A percentile compares a stretch with the other conserved stretches of the same genome.
These are phyloP conservation scores for Phoma sp. DNA, from an alignment of 2,329 filamentous ascomycete genomes.

Conservation along the genomic window DNA sequence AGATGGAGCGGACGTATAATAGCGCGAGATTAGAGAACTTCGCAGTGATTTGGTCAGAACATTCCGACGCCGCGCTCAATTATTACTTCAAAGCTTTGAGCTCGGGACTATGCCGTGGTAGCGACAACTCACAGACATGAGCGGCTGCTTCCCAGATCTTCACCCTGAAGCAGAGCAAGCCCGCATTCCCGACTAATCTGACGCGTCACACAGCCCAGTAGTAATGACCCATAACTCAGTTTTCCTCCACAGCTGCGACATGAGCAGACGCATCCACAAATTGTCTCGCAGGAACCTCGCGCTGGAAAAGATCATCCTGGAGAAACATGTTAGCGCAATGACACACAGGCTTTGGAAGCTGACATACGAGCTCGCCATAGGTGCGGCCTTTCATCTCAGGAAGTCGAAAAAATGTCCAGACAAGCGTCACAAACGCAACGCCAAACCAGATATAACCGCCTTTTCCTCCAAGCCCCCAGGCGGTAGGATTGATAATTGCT, in stretches of 20 bases:
- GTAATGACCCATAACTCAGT: not conserved
- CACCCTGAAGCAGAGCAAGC: not conserved
- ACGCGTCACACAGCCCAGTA: not conserved
- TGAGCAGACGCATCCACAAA: slow-evolving; percentile 6
- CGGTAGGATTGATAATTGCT: slow-evolving; percentile 49
- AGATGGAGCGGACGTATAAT: not conserved
- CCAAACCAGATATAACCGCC: slow-evolving; percentile 82
- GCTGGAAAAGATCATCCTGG: slow-evolving; percentile 10
- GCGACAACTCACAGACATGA: not conserved
- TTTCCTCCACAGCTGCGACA: slow-evolving; percentile 4
- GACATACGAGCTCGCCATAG: slow-evolving; percentile 68
- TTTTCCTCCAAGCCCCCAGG: slow-evolving; percentile 80
- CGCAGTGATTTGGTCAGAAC: not conserved
- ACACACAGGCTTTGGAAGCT: not conserved
- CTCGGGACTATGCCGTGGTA: not conserved
- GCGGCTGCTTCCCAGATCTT: not conserved
- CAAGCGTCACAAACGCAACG: slow-evolving; percentile 75
- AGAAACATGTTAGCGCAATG: not conserved
- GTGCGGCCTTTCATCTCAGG: slow-evolving; percentile 79
- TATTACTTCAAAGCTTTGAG: not conserved
- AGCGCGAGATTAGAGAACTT: not conserved
- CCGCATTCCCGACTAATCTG: not conserved
- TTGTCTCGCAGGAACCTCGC: slow-evolving; percentile 5
- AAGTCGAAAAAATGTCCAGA: slow-evolving; percentile 78
- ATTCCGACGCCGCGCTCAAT: not conserved